These are phyloP conservation scores for Ochromonas danica DNA, from an alignment of 108 stramenopile species.

Conservation along the genomic window DNA sequence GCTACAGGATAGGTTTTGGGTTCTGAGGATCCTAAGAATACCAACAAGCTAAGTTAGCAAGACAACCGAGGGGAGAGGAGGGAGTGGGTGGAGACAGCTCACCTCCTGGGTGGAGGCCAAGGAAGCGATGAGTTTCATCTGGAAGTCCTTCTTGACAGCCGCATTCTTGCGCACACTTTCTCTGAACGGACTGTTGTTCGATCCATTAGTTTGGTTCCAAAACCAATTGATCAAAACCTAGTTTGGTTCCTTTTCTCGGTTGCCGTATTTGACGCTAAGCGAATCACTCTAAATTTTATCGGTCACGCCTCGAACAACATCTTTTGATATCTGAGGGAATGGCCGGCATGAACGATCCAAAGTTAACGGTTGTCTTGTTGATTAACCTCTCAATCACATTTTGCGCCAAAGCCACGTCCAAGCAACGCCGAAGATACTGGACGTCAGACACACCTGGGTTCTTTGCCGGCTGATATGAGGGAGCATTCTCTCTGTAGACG, in stretches of 20 bases:
- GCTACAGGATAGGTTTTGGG: not conserved
- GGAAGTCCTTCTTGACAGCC: not conserved
- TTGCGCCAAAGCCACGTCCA: no score
- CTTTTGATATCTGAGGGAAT: no score
- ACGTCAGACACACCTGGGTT: no score
- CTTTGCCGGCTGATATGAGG: no score
- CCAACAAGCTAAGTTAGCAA: not conserved
- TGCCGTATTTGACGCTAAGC: no score
- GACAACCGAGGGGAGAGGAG: no score
- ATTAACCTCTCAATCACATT: no score
- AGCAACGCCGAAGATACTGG: no score
- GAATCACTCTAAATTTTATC: no score
- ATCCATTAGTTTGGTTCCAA: not conserved
- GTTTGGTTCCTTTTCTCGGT: not conserved
- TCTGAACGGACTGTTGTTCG: not conserved
- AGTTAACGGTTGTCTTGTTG: no score
- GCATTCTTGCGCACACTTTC: not conserved
- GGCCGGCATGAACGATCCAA: no score
- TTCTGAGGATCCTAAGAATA: not conserved
- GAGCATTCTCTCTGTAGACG: not conserved
- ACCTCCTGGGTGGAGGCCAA: not conserved
- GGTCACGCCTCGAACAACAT: no score
- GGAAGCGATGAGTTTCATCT: not conserved
- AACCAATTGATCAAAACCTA: not conserved
- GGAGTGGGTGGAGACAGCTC: not conserved